Base-by-base conservation (phyloP, 306 rosid species). In the Hippophae tibetana region DNA sequence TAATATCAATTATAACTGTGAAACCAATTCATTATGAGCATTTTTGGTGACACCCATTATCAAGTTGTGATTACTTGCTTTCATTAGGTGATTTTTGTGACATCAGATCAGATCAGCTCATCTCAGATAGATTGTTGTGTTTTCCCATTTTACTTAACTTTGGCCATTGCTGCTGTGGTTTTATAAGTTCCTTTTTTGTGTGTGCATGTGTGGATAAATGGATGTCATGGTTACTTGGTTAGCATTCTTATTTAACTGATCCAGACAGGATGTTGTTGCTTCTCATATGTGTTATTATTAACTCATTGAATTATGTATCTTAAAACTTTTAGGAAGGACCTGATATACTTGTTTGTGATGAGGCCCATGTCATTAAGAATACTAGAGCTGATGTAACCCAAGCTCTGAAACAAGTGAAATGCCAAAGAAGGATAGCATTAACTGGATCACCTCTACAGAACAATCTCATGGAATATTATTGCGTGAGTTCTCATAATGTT, bases 381-480 rank as follows among this genome's bases (percentile, higher is more conserved):
- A 92, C 89, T 10, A 87, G 60, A 76, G 95, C 99, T 57, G 99
- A 88, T 14, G 71, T 67, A 67, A 92, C 99, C 63, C 95, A 92
- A 54, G 96, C 99, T 61, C 73, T 92, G 80, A 92, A 92, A 72
- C 95, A 85, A 82, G 99, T 92, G 60, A 87, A 80, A 80, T 78
- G 90, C 85, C 99, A 92, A 74, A 82, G 99, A 75, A 80, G 99
- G 75, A 88, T 92, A 74, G 99, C 98, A 0, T 73, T 92, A 71
- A 92, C 99, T 54, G 99, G 99, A 67, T 92, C 99, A 10, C 99
- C 99, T 42, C 89, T 92, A 58, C 99, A 92, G 78, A 92, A 92
- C 82, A 92, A 92, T 78, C 95, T 92, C 69, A 92, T 92, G 99
- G 99, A 92, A 71, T 92, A 92, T 78, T 92, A 85, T 70, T 92